Percentiles rank a stretch among this genome's conserved stretches.
phyloP scores from a whole-genome alignment of 495 filamentous ascomycete genomes.

The Echria macrotheca region DNA sequence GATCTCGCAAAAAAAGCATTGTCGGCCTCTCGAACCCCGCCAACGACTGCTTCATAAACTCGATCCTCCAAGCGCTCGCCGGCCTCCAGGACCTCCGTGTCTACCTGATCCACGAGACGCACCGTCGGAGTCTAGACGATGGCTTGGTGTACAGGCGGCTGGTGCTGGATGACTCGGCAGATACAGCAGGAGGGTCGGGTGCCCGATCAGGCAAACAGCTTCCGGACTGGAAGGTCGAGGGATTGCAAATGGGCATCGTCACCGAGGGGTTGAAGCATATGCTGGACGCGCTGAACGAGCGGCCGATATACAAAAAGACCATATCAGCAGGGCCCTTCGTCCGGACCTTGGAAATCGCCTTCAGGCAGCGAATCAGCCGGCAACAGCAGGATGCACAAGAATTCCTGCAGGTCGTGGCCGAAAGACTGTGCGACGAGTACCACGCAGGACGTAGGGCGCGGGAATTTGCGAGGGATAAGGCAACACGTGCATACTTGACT shows the following conservation, averaged over 20 bases:
- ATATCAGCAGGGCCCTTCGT: conserved; percentile 83
- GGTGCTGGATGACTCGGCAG: conserved; percentile 38
- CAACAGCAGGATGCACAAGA: conserved; percentile 99
- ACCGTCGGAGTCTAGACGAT: conserved; percentile 73
- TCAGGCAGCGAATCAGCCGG: conserved; percentile 81
- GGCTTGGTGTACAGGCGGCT: conserved; percentile 61
- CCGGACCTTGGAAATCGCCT: conserved; percentile 72
- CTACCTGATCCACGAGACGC: conserved; percentile 83
- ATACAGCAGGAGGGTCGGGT: conserved; percentile 11
- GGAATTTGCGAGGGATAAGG: conserved; percentile 32
- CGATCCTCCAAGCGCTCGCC: conserved; percentile 89
- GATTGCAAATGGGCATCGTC: conserved; percentile 71
- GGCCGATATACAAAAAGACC: conserved; percentile 88
- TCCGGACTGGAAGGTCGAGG: conserved; percentile 62
- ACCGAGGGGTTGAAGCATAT: conserved; percentile 90
- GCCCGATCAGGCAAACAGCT: conserved; percentile 35
- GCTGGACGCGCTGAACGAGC: conserved; percentile 87
- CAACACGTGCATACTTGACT: not conserved
- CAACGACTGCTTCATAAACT: conserved; percentile 99
- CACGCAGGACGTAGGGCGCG: conserved; percentile 74
- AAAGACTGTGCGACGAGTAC: conserved; percentile 89
- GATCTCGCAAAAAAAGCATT: conserved; percentile 74
- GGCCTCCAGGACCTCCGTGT: conserved; percentile 85
- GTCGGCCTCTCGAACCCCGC: conserved; percentile 88
- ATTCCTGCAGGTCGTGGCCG: conserved; percentile 88